phyloP scores from a whole-genome alignment of 2,329 filamentous ascomycete species.

The Elsinoe perseae region DNA sequence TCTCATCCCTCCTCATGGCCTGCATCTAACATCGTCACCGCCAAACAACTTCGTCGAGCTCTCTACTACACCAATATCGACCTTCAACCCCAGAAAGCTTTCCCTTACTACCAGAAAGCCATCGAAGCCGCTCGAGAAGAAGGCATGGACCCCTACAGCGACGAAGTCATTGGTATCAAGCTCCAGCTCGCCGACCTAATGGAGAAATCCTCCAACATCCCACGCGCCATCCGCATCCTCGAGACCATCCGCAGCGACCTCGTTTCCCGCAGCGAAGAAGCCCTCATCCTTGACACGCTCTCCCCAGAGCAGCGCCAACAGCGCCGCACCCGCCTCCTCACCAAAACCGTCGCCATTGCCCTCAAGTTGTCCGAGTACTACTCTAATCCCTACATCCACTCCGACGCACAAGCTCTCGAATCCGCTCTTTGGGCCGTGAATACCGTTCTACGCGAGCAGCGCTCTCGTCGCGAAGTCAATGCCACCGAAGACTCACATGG shows the following conservation, averaged over 20 bases:
- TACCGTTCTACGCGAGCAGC: constrained; percentile 65
- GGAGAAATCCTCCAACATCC: constrained; percentile 64
- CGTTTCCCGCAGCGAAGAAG: constrained; percentile 31
- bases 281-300: constrained; percentile 42
- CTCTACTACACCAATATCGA: constrained; percentile 78
- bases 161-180: constrained; percentile 84
- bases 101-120: constrained; percentile 77
- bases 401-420: constrained; percentile 67
- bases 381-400: constrained; percentile 63
- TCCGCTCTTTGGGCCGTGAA: constrained; percentile 74
- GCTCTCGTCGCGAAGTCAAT: constrained; percentile 57
- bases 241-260: constrained; percentile 69
- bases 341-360: constrained; percentile 65
- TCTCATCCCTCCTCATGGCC: neutral
- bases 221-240: constrained; percentile 65
- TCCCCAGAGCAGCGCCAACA: constrained; percentile 42
- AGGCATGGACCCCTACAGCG: constrained; percentile 78
- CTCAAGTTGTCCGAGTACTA: constrained; percentile 84
- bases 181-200: constrained; percentile 73
- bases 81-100: constrained; percentile 65
- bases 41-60: constrained; percentile 70
- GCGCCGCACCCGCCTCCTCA: constrained; percentile 53
- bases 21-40: constrained; percentile 39
- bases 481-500: constrained; percentile 59
- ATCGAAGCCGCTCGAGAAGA: constrained; percentile 64